Evolutionary conservation across 768 basidiomycete genomes (phyloP).

Genomic region (Kwoniella sp.): DNA sequence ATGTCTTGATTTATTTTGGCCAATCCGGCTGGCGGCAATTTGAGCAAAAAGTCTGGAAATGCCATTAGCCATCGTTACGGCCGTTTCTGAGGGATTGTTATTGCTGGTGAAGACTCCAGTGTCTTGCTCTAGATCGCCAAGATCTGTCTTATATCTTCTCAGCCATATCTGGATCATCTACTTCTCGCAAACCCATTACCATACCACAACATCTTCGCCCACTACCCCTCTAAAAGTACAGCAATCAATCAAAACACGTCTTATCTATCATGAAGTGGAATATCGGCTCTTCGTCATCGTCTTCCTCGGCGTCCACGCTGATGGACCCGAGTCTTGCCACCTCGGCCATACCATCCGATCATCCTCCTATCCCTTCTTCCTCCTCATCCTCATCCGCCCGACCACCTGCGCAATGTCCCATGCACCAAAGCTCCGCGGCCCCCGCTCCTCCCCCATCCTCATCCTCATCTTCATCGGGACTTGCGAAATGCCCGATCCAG

Average conservation of each 20-base stretch:
- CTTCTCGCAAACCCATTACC: no score
- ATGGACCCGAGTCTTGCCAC: slow-evolving; percentile 8
- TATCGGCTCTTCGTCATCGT: slow-evolving; percentile 31
- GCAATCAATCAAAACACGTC: neutral
- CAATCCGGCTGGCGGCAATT: slow-evolving; percentile 4
- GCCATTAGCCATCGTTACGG: no score
- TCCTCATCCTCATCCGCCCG: slow-evolving; percentile 24
- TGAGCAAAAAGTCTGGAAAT: neutral
- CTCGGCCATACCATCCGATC: slow-evolving; percentile 29
- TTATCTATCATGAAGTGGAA: slow-evolving; percentile 37
- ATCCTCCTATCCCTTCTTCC: slow-evolving; percentile 36
- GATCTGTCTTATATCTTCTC: no score
- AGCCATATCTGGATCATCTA: no score
- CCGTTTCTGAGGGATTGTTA: no score
- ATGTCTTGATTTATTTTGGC: neutral
- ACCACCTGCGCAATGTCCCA: slow-evolving; percentile 43
- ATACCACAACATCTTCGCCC: no score
- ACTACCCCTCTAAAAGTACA: neutral
- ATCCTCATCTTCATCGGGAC: slow-evolving; percentile 10
- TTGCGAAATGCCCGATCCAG: slow-evolving; percentile 58
- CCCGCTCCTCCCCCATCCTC: slow-evolving; percentile 2
- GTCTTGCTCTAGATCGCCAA: no score
- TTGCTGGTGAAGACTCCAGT: no score
- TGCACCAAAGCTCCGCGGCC: slow-evolving; percentile 23
- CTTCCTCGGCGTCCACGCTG: neutral